These are phyloP conservation scores for Arctium minus DNA, from an alignment of 129 eudicot species.

Conservation along the genomic window DNA sequence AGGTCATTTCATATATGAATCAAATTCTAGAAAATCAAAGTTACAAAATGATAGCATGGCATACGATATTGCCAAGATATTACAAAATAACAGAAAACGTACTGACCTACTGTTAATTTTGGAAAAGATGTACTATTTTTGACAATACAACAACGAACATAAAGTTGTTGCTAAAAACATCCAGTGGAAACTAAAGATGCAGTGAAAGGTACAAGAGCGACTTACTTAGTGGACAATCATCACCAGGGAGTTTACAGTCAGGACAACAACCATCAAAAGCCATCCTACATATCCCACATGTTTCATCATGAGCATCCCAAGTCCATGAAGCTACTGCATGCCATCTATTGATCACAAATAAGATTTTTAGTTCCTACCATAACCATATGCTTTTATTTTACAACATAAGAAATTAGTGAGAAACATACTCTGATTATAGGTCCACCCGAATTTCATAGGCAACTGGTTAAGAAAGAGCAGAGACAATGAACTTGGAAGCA, in stretches of 20 bases:
- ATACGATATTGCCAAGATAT: not conserved
- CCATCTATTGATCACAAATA: constrained; percentile 47
- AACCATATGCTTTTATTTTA: not conserved
- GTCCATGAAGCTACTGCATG: constrained; percentile 99
- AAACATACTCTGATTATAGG: constrained; percentile 54
- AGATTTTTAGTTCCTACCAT: not conserved
- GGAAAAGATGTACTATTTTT: not conserved
- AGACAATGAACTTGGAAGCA: constrained; percentile 3
- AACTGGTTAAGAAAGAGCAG: constrained; percentile 40
- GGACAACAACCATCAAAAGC: constrained; percentile 99
- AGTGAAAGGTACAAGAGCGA: not conserved
- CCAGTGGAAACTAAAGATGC: not conserved
- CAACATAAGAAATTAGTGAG: not conserved
- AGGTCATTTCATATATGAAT: no score
- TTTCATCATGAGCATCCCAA: constrained; percentile 99
- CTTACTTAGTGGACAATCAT: constrained; percentile 90
- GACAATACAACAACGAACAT: not conserved
- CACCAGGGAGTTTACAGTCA: constrained; percentile 92
- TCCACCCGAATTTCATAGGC: constrained; percentile 28
- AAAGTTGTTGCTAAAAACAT: not conserved
- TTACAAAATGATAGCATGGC: not conserved
- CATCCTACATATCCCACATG: constrained; percentile 95
- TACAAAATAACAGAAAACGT: no score
- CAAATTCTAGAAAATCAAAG: no score
- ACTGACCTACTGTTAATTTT: no score